Base-by-base conservation (phyloP, 768 basidiomycete species). In the Pulveroboletus sp. region DNA sequence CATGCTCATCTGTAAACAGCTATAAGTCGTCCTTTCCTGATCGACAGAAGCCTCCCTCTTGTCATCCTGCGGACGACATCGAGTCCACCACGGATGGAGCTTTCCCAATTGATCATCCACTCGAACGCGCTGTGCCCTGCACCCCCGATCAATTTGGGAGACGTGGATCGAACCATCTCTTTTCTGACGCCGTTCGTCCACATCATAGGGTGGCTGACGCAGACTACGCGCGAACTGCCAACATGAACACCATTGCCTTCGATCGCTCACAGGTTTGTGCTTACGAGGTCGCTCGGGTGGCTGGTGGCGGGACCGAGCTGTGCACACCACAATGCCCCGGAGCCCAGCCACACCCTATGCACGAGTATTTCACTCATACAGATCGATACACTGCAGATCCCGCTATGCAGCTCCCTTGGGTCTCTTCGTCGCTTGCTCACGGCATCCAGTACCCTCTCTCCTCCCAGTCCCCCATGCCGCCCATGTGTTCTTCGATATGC, bases 131-230 rank as follows among this genome's bases (percentile, higher is more conserved):
- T 36, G 46, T 50, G 22, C n/a, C 50, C 16, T 48, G 52, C 14
- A 9, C 37, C 42, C 16, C 54, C 32, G 62, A 57, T 57, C 66
- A 66, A 35, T 56, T 55, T 44, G 66, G 64, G 34, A 64, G 70
- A 36, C 70, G 65, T 31, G 63, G 58, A 37, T 68, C 69, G 40
- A 73, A 72, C 51, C 67, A 71, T 45, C 54, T 71, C 14, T 59
- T 70, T 45, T 74, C 73, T 53, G 75, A 72, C 64, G 64, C 71
- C 35, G 61, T 69, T 42, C 59, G 56, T 20, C 13, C 47, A 29
- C 54, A 63, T 32, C 60, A 69, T 45, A 68, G 49, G 49, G 47
- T 45, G 43, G 50, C 44, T 45, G 63, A 65, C 45, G 43, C 53
- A 27, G 63, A 63, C 41, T 50, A 50, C 45, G 39, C 24, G 43